Evolutionary conservation across 768 basidiomycete species (phyloP).

Genomic region (Favolaschia claudopus): DNA sequence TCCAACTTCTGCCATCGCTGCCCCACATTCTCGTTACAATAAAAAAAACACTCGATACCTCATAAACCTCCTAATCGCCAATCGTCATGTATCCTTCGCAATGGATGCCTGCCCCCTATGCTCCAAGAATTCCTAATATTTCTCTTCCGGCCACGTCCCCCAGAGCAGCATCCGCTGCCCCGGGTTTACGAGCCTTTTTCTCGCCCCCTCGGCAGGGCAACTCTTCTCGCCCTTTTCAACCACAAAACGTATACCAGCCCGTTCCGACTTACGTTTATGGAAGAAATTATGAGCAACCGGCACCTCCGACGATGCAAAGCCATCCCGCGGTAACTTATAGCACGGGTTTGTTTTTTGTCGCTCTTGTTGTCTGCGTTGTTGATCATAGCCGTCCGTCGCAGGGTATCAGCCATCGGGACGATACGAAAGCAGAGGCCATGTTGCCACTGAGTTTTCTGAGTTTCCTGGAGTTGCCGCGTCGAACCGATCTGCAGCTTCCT

Average conservation of each 20-base stretch:
- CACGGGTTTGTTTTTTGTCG: neutral
- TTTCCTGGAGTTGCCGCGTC: neutral
- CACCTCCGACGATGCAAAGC: too few relatives aligned
- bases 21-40: too few relatives aligned
- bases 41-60: neutral
- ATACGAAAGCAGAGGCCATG: neutral
- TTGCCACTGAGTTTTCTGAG: neutral
- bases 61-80: neutral
- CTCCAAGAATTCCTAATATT: neutral
- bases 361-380: neutral
- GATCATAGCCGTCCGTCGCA: neutral
- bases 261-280: too few relatives aligned
- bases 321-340: too few relatives aligned
- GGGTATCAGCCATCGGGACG: neutral
- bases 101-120: neutral
- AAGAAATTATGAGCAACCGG: too few relatives aligned
- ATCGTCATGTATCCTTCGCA: neutral
- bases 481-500: neutral
- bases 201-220: neutral
- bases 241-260: neutral
- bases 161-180: neutral
- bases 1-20: too few relatives aligned
- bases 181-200: neutral
- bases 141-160: constrained; percentile 5
- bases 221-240: neutral